Conservation (phyloP, 2,329 filamentous ascomycete genomes). For the Fusarium pilosicola region DNA sequence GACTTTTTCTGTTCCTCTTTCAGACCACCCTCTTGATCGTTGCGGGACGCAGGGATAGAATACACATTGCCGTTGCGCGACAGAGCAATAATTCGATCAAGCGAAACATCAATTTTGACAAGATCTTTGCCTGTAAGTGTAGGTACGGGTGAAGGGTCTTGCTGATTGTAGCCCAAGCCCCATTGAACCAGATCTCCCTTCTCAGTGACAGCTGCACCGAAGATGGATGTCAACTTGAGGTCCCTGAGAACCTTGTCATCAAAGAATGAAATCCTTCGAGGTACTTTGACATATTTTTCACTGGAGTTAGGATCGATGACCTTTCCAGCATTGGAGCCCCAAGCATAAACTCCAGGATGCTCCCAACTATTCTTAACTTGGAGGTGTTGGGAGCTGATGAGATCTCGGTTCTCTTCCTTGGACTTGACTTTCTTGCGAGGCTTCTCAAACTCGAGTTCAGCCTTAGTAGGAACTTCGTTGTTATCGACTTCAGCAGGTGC, state of each 20-base stretch:
- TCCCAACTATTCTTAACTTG: conserved; percentile 86
- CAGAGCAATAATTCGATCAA: conserved; percentile 84
- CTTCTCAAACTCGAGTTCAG: conserved; percentile 75
- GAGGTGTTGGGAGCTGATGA: conserved; percentile 85
- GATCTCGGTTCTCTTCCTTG: conserved; percentile 77
- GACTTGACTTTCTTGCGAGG: conserved; percentile 65
- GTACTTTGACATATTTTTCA: conserved; percentile 81
- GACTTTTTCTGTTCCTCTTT: conserved; percentile 67
- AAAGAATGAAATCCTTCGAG: conserved; percentile 82
- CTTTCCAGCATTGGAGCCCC: conserved; percentile 86
- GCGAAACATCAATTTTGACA: conserved; percentile 77
- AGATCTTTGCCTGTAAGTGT: conserved; percentile 88
- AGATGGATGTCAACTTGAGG: conserved; percentile 82
- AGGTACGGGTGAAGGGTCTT: conserved; percentile 69
- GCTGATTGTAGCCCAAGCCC: conserved; percentile 79
- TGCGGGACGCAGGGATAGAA: conserved; percentile 80
- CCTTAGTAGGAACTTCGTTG: conserved; percentile 46
- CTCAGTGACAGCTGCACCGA: conserved; percentile 88
- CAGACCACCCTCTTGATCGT: conserved; percentile 72
- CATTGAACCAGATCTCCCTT: conserved; percentile 91
- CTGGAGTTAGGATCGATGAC: conserved; percentile 88
- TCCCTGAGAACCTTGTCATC: conserved; percentile 86
- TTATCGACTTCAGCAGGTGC: conserved; percentile 28
- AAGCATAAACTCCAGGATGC: conserved; percentile 90
- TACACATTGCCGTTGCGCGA: conserved; percentile 81